Conservation (phyloP, 345 rosid genomes). For the Pugionium dolabratum region DNA sequence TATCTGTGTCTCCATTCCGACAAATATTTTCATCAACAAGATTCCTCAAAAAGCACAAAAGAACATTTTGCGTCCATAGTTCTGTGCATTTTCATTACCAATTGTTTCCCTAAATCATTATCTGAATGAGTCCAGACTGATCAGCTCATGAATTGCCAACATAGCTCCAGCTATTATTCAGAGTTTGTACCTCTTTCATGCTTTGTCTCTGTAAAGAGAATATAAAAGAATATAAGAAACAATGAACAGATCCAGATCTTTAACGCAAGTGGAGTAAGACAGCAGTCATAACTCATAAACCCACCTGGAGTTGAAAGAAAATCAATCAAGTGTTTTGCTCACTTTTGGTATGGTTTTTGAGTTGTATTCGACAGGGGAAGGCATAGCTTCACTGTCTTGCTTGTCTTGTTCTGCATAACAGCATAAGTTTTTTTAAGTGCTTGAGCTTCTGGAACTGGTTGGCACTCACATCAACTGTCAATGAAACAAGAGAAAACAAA, state of each 20-base stretch:
- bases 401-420: slow-evolving; percentile 32
- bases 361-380: slow-evolving; percentile 32
- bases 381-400: slow-evolving; percentile 31
- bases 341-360: slow-evolving; percentile 21
- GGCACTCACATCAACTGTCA: slow-evolving; percentile 33
- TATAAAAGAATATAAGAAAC: slow-evolving; percentile 7
- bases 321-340: slow-evolving; percentile 20
- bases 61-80: slow-evolving; percentile 27
- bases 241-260: slow-evolving; percentile 24
- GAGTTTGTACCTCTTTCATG: slow-evolving; percentile 24
- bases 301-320: slow-evolving; percentile 33
- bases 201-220: slow-evolving; percentile 23
- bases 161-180: slow-evolving; percentile 36
- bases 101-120: background rate
- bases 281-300: slow-evolving; percentile 12
- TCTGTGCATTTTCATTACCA: background rate
- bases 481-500: slow-evolving; percentile 14
- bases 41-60: slow-evolving; percentile 29
- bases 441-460: slow-evolving; percentile 39
- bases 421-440: slow-evolving; percentile 22
- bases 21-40: slow-evolving; percentile 25
- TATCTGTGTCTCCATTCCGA: slow-evolving; percentile 34
- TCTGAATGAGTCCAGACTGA: slow-evolving; percentile 29
- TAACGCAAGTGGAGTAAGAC: slow-evolving; percentile 40
- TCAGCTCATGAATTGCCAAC: slow-evolving; percentile 43